Percentiles rank a stretch among this genome's conserved stretches.
Evolutionary conservation across 73 alveolate genomes (phyloP).

Genomic region (Paramecium sexaurelia): DNA sequence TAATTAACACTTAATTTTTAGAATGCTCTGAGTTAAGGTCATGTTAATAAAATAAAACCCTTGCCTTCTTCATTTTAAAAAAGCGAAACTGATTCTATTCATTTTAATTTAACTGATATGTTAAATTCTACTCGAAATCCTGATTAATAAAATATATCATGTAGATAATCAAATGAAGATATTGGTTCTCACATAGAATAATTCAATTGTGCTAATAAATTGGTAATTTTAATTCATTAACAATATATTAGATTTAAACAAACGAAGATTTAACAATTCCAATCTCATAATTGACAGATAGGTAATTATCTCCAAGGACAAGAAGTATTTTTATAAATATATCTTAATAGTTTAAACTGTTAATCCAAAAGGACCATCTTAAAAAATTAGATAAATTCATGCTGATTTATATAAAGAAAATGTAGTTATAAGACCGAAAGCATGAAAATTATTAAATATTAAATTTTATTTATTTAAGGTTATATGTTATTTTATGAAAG

Average conservation of each 20-base stretch:
- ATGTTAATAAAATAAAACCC: constrained; percentile 3
- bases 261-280: background rate
- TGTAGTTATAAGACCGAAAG: background rate
- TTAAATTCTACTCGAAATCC: constrained; percentile 35
- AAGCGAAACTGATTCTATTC: constrained; percentile 54
- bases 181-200: background rate
- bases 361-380: constrained; percentile 21
- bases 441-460: background rate
- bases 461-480: background rate
- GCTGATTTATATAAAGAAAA: constrained; percentile 27
- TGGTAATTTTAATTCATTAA: background rate
- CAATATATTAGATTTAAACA: background rate
- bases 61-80: constrained; percentile 28
- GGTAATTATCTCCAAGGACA: constrained; percentile 36
- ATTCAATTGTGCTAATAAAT: constrained; percentile 2
- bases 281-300: background rate
- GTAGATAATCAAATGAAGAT: constrained; percentile 44
- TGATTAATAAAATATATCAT: constrained; percentile 15
- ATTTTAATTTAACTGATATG: constrained; percentile 51
- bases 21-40: constrained; percentile 53
- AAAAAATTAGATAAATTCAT: background rate
- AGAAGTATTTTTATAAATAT: background rate
- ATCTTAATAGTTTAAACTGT: background rate
- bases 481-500: too few species aligned
- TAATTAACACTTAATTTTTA: background rate